Evolutionary conservation across 116 monocot genomes (phyloP).

Genomic region (Zostera marina): DNA sequence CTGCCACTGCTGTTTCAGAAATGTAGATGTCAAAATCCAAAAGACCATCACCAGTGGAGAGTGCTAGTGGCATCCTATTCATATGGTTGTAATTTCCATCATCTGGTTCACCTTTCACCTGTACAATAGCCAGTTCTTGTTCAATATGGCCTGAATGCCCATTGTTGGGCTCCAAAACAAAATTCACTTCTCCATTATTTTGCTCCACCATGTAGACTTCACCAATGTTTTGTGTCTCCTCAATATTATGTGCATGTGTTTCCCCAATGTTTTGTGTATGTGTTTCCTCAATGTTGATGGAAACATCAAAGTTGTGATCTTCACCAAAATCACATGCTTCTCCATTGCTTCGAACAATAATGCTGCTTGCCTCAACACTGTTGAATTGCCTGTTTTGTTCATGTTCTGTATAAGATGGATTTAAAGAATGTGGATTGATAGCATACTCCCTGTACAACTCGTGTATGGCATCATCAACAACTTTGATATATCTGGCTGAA

Average conservation of each 20-base stretch:
- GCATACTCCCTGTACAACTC: constrained; percentile 35
- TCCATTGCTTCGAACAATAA: background rate
- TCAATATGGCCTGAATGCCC: background rate
- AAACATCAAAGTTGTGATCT: background rate
- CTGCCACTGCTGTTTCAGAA: constrained; percentile 18
- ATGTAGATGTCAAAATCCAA: constrained; percentile 25
- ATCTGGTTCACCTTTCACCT: background rate
- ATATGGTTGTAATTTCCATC: background rate
- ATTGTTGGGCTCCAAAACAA: background rate
- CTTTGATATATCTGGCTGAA: constrained; percentile 28
- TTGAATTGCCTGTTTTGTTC: constrained; percentile 1
- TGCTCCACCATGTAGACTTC: background rate
- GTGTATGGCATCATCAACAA: constrained; percentile 38
- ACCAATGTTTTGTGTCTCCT: background rate
- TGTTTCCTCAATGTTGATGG: no score
- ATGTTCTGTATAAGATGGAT: constrained; percentile 19
- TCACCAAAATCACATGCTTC: background rate
- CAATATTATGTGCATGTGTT: no score
- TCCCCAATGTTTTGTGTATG: no score
- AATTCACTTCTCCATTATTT: background rate
- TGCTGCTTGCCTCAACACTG: constrained; percentile 4
- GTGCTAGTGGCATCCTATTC: constrained; percentile 1
- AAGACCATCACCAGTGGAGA: constrained; percentile 15
- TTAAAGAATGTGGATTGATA: constrained; percentile 21
- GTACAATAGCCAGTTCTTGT: constrained; percentile 2